phyloP scores from a whole-genome alignment of 176 grass and related monocot genomes.

The Aegilops longissima region DNA sequence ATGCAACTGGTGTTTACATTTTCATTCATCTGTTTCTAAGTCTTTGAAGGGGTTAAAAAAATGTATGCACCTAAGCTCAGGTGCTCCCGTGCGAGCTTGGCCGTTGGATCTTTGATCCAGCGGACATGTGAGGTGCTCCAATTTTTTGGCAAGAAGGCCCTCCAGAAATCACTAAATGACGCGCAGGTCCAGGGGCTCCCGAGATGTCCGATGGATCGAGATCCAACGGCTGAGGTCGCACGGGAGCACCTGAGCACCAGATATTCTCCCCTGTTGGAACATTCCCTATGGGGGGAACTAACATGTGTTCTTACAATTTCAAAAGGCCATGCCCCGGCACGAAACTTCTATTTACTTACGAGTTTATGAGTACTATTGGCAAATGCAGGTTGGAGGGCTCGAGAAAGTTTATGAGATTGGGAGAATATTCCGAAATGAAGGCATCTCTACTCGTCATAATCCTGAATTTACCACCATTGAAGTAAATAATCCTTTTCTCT shows the following conservation, averaged over 20 bases:
- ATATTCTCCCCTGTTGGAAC: background rate
- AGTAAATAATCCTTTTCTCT: conserved; percentile 29
- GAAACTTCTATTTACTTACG: conserved; percentile 14
- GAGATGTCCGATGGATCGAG: too few relatives aligned
- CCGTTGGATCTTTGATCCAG: too few relatives aligned
- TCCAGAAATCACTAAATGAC: too few relatives aligned
- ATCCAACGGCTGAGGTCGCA: too few relatives aligned
- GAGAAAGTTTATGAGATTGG: conserved; percentile 99
- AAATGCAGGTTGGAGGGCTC: conserved; percentile 88
- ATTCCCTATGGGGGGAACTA: background rate
- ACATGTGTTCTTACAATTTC: conserved; percentile 11
- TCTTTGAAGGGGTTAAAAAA: background rate
- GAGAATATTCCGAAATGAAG: conserved; percentile 99
- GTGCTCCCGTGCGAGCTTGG: too few relatives aligned
- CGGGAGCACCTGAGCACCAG: too few relatives aligned
- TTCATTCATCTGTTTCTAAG: background rate
- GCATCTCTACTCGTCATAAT: conserved; percentile 98
- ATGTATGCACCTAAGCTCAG: background rate
- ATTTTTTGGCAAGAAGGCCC: too few relatives aligned
- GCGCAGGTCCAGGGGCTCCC: too few relatives aligned
- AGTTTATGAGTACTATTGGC: background rate
- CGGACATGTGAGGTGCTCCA: too few relatives aligned
- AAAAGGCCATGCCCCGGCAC: background rate
- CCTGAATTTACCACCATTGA: conserved; percentile 99
- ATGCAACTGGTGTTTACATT: background rate